Conservation (phyloP, 495 filamentous ascomycete species). For the Rostrohypoxylon terebratum region DNA sequence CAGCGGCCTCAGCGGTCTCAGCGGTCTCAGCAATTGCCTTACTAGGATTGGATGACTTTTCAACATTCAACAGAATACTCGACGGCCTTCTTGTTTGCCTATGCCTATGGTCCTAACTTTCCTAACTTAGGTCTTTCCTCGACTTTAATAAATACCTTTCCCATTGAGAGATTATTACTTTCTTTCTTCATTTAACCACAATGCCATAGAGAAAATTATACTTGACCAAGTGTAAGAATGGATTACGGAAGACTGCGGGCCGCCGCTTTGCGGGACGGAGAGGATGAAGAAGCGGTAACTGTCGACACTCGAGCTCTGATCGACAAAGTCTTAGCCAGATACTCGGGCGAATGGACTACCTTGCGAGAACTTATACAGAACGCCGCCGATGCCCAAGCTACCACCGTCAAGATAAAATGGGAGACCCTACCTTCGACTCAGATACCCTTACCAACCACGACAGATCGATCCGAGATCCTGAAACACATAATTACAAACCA, state of each 20-base stretch:
- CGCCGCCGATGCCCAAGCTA: conserved; percentile 93
- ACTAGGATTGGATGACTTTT: conserved; percentile 17
- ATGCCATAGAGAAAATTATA: conserved; percentile 24
- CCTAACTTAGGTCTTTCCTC: conserved; percentile 1
- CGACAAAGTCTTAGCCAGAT: conserved; percentile 95
- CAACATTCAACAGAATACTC: conserved; percentile 8
- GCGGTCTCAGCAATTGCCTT: conserved; percentile 29
- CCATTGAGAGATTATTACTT: background rate
- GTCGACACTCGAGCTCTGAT: conserved; percentile 97
- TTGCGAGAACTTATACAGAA: conserved; percentile 97
- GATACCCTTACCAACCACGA: conserved; percentile 75
- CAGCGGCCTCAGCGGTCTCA: conserved; percentile 8
- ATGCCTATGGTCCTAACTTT: no score
- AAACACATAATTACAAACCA: conserved; percentile 86
- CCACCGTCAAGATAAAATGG: conserved; percentile 88
- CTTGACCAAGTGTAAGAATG: conserved; percentile 52
- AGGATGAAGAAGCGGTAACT: conserved; percentile 97
- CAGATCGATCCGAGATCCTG: conserved; percentile 74
- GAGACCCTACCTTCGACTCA: conserved; percentile 85
- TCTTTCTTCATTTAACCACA: conserved; percentile 19
- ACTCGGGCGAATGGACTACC: conserved; percentile 90
- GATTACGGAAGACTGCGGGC: conserved; percentile 87
- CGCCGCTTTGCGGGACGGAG: conserved; percentile 84
- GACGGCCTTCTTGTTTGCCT: conserved; percentile 12
- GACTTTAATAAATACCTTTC: conserved; percentile 9